Conservation (phyloP, 1,284 basidiomycete species). For the Sporisorium sorghi region DNA sequence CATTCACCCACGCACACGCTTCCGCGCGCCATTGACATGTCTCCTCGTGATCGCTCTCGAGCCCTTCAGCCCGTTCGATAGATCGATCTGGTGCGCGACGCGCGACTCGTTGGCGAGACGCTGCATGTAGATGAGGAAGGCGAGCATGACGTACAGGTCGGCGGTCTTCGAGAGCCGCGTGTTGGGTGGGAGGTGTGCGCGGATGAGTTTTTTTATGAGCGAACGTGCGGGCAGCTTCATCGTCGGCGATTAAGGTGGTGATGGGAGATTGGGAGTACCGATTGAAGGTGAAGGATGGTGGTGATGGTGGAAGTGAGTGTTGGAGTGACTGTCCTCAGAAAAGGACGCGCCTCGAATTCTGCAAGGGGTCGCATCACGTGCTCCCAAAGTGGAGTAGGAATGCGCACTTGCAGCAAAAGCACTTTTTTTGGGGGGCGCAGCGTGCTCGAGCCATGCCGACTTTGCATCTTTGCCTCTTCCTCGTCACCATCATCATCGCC, state of each 20-base stretch:
- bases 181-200: slow-evolving; percentile 43
- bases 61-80: slow-evolving; percentile 40
- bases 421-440: not conserved
- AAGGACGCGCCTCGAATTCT: slow-evolving; percentile 14
- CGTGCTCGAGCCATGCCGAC: slow-evolving; percentile 31
- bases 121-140: slow-evolving; percentile 47
- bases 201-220: slow-evolving; percentile 45
- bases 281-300: too few relatives aligned
- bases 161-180: slow-evolving; percentile 44
- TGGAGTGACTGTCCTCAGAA: not conserved
- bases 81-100: slow-evolving; percentile 42
- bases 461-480: not conserved
- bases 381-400: slow-evolving; percentile 30
- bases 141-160: slow-evolving; percentile 50
- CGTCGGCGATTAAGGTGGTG: not conserved
- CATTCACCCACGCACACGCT: slow-evolving; percentile 40
- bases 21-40: slow-evolving; percentile 46
- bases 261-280: not conserved
- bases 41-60: slow-evolving; percentile 33
- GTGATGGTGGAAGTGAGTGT: slow-evolving; percentile 2
- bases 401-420: slow-evolving; percentile 20
- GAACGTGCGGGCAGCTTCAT: slow-evolving; percentile 50
- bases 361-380: slow-evolving; percentile 26
- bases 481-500: not conserved
- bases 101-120: slow-evolving; percentile 48